A percentile compares a stretch with the other conserved stretches of the same genome.
These are phyloP conservation scores for Wickerhamomyces strasburgensis DNA, from an alignment of 805 yeast genomes.

Conservation along the genomic window DNA sequence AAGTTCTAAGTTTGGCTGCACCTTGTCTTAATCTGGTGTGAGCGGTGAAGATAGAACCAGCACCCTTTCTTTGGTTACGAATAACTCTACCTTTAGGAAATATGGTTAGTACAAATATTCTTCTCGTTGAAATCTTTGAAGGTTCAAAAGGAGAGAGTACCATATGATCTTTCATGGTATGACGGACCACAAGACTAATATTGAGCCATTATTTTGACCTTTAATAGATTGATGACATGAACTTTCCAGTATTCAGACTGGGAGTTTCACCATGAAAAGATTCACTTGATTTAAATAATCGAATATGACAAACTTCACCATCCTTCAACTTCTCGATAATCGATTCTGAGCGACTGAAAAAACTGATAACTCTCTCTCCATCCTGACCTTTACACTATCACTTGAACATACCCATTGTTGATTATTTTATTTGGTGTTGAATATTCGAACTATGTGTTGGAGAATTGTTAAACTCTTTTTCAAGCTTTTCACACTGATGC, in stretches of 20 bases:
- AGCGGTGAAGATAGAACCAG: slow-evolving; percentile 99
- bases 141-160: no score
- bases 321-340: no score
- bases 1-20: slow-evolving; percentile 99
- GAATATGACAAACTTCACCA: no score
- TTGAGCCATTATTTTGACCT: no score
- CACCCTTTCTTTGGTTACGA: slow-evolving; percentile 99
- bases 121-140: no score
- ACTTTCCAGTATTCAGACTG: no score
- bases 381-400: slow-evolving; percentile 2
- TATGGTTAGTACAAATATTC: slow-evolving; percentile 14
- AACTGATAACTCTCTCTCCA: background rate
- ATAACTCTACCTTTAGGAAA: slow-evolving; percentile 86
- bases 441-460: slow-evolving; percentile 8
- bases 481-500: slow-evolving; percentile 20
- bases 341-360: no score
- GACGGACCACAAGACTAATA: no score
- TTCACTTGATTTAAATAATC: no score
- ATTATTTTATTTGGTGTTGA: slow-evolving; percentile 22
- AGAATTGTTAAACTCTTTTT: slow-evolving; percentile 16
- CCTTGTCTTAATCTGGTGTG: slow-evolving; percentile 99
- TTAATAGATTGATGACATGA: no score
- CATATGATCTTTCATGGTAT: no score
- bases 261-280: no score
- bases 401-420: slow-evolving; percentile 28